phyloP scores from a whole-genome alignment of 192 early-diverging fungal genomes.

The Backusella mclennaniae region DNA sequence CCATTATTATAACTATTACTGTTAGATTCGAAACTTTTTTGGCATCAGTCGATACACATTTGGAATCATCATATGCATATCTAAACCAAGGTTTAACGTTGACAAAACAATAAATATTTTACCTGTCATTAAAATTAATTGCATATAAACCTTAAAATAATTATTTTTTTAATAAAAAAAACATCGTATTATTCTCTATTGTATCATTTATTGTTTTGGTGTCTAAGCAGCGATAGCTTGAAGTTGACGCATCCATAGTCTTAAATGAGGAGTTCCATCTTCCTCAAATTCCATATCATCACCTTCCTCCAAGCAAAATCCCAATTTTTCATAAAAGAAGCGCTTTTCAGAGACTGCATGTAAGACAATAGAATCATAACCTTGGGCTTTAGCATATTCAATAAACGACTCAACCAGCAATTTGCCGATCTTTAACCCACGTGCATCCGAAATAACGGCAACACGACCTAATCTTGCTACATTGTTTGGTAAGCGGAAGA shows the following conservation, averaged over 20 bases:
- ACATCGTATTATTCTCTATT: neutral
- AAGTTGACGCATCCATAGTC: constrained; percentile 15
- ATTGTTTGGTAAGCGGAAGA: constrained; percentile 8
- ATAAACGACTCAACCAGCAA: constrained; percentile 16
- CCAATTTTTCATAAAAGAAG: constrained; percentile 27
- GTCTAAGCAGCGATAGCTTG: neutral
- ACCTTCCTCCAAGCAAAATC: constrained; percentile 19
- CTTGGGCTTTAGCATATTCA: neutral
- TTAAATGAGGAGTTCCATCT: constrained; percentile 31
- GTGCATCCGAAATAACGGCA: constrained; percentile 23
- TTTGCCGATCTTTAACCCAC: constrained; percentile 24
- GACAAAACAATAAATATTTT: neutral
- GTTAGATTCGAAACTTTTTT: constrained; percentile 27
- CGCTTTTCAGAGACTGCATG: constrained; percentile 27
- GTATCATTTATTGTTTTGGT: neutral
- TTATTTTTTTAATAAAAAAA: neutral
- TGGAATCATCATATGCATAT: neutral
- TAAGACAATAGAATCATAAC: constrained; percentile 14
- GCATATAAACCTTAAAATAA: neutral
- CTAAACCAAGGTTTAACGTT: neutral
- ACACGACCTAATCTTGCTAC: constrained; percentile 32
- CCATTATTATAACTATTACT: neutral
- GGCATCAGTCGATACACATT: constrained; percentile 10
- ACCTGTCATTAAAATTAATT: neutral
- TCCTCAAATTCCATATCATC: constrained; percentile 32